Percentiles rank a stretch among this genome's conserved stretches.
Conservation (phyloP, 75 land plant genomes). For the Larix kaempferi region DNA sequence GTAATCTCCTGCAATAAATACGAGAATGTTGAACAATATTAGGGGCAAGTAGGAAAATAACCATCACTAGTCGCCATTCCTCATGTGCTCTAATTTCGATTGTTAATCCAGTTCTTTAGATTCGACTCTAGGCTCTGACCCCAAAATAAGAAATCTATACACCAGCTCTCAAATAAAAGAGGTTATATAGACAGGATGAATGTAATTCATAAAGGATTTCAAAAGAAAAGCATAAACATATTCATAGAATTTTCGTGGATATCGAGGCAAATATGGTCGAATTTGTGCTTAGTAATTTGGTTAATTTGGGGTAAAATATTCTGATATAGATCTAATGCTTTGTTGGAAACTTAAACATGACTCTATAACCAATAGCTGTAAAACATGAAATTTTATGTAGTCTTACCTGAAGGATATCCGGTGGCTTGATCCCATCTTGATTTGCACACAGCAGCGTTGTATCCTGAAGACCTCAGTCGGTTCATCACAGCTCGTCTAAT, state of each 20-base stretch:
- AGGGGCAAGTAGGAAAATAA: conserved; percentile 3
- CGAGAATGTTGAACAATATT: not conserved
- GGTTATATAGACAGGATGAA: no score
- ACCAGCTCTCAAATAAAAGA: no score
- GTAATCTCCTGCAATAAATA: conserved; percentile 36
- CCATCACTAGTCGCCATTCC: not conserved
- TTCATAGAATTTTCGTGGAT: no score
- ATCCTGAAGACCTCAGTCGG: conserved; percentile 41
- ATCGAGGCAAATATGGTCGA: no score
- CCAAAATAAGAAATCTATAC: no score
- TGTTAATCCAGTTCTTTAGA: not conserved
- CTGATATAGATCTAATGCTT: no score
- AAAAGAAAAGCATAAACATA: no score
- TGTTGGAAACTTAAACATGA: not conserved
- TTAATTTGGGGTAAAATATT: no score
- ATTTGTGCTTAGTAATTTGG: no score
- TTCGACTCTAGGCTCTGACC: no score
- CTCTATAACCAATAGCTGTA: not conserved
- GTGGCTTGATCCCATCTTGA: conserved; percentile 75
- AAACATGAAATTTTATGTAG: not conserved
- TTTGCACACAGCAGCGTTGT: conserved; percentile 78
- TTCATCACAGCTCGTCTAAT: conserved; percentile 35
- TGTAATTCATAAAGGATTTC: no score
- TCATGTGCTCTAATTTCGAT: not conserved
- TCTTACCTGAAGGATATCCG: conserved; percentile 56